Percentiles rank a stretch among this genome's conserved stretches.
phyloP scores from a whole-genome alignment of 208 protist genomes.

The Wallacemonas sp. region DNA sequence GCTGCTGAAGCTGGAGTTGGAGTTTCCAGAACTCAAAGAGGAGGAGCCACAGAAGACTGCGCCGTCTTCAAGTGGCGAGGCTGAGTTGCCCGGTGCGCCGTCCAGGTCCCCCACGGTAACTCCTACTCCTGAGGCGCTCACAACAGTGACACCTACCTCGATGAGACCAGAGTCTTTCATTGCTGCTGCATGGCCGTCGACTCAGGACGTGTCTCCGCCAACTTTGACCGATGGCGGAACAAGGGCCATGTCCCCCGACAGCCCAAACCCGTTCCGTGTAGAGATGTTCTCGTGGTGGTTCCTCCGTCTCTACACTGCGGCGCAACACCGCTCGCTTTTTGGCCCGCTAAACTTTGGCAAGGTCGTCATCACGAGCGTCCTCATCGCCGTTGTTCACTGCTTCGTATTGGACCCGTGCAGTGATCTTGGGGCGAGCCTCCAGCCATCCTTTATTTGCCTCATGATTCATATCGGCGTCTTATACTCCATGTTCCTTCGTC shows the following conservation, averaged over 20 bases:
- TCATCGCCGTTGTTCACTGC: slow-evolving; percentile 42
- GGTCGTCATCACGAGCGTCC: slow-evolving; percentile 28
- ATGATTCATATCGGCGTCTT: slow-evolving; percentile 50
- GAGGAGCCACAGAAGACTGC: not conserved
- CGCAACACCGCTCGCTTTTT: slow-evolving; percentile 44
- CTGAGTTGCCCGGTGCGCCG: no score
- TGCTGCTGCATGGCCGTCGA: not conserved
- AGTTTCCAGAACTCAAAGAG: slow-evolving; percentile 28
- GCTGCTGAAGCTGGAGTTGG: slow-evolving; percentile 44
- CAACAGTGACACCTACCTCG: not conserved
- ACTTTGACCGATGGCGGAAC: no score
- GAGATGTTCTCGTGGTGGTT: slow-evolving; percentile 23
- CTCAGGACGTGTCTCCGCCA: not conserved
- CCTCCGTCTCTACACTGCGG: slow-evolving; percentile 44
- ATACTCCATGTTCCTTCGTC: slow-evolving; percentile 30
- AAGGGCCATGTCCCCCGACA: not conserved
- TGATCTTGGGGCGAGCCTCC: slow-evolving; percentile 27
- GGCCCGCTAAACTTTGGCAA: slow-evolving; percentile 32
- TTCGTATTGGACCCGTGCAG: slow-evolving; percentile 40
- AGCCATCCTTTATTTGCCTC: slow-evolving; percentile 41
- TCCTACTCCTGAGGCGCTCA: not conserved
- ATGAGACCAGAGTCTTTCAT: not conserved
- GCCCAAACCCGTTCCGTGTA: not conserved
- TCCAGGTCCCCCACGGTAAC: not conserved
- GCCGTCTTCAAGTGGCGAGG: no score